Conservation (phyloP, 352 stramenopile species). For the Phytophthora fragariaefolia region DNA sequence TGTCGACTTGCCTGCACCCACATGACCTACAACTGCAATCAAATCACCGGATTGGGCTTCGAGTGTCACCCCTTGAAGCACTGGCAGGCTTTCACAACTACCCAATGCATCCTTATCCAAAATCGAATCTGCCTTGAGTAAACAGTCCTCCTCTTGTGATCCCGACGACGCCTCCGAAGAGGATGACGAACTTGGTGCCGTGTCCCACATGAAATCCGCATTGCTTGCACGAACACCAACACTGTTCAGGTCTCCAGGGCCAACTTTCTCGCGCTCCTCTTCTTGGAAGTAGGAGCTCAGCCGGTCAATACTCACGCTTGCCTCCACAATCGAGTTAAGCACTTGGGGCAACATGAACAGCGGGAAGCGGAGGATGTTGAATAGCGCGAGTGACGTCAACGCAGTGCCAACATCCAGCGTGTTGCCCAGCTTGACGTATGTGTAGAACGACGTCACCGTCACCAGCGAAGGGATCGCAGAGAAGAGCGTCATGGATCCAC, state of each 20-base stretch:
- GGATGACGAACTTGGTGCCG: constrained; percentile 38
- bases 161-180: constrained; percentile 23
- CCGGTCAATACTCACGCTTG: constrained; percentile 70
- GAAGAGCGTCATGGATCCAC: constrained; percentile 69
- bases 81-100: constrained; percentile 21
- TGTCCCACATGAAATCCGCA: constrained; percentile 76
- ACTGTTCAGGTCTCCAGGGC: constrained; percentile 69
- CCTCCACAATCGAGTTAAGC: constrained; percentile 95
- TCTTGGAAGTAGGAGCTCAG: constrained; percentile 64
- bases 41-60: constrained; percentile 66
- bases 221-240: constrained; percentile 48
- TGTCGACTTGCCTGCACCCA: constrained; percentile 76
- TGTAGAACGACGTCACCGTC: constrained; percentile 90
- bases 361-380: constrained; percentile 98
- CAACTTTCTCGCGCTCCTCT: constrained; percentile 72
- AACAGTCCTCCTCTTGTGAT: constrained; percentile 36
- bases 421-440: constrained; percentile 84
- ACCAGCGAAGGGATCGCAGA: constrained; percentile 93
- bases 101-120: constrained; percentile 29
- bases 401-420: constrained; percentile 92
- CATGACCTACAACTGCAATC: constrained; percentile 65
- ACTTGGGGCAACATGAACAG: constrained; percentile 96
- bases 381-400: constrained; percentile 90
- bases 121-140: constrained; percentile 37
- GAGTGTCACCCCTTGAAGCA: constrained; percentile 71